These are phyloP conservation scores for Calocera cornea DNA, from an alignment of 768 basidiomycete genomes.

Conservation along the genomic window DNA sequence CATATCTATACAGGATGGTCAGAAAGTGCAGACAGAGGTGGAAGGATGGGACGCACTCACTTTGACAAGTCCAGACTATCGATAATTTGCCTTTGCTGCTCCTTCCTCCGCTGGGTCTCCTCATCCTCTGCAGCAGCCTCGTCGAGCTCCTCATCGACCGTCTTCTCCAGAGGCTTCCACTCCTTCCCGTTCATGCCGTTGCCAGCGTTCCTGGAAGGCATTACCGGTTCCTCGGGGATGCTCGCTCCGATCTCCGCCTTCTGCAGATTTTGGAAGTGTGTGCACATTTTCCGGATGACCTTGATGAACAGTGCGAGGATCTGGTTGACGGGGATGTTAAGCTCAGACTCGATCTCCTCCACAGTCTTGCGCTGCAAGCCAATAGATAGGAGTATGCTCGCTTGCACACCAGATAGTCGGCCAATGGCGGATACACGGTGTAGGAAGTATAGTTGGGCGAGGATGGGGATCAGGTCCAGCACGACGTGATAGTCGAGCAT, in stretches of 20 bases:
- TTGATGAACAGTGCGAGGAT: constrained; percentile 84
- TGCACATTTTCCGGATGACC: constrained; percentile 70
- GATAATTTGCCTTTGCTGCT: constrained; percentile 70
- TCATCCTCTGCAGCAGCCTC: constrained; percentile 50
- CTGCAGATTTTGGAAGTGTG: constrained; percentile 59
- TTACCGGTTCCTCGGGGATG: constrained; percentile 22
- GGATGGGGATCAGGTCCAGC: constrained; percentile 72
- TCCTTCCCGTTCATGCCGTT: constrained; percentile 14
- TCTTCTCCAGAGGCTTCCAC: constrained; percentile 35
- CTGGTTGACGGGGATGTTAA: constrained; percentile 75
- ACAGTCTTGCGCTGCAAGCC: constrained; percentile 81
- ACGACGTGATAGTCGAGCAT: constrained; percentile 95
- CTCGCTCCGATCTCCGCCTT: constrained; percentile 55
- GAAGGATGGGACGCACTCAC: constrained; percentile 38
- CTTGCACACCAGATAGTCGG: constrained; percentile 73
- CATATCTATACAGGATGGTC: constrained; percentile 22
- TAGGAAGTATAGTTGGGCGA: constrained; percentile 78
- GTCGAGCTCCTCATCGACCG: constrained; percentile 54
- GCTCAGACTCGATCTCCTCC: constrained; percentile 79
- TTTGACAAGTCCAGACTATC: constrained; percentile 74
- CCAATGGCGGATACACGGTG: constrained; percentile 33
- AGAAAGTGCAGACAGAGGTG: background rate
- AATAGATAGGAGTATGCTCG: constrained; percentile 76
- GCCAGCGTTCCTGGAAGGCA: constrained; percentile 16
- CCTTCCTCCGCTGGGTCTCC: constrained; percentile 33